Percentiles rank a stretch among this genome's conserved stretches.
phyloP scores from a whole-genome alignment of 768 basidiomycete genomes.

The Lentinula lateritia region DNA sequence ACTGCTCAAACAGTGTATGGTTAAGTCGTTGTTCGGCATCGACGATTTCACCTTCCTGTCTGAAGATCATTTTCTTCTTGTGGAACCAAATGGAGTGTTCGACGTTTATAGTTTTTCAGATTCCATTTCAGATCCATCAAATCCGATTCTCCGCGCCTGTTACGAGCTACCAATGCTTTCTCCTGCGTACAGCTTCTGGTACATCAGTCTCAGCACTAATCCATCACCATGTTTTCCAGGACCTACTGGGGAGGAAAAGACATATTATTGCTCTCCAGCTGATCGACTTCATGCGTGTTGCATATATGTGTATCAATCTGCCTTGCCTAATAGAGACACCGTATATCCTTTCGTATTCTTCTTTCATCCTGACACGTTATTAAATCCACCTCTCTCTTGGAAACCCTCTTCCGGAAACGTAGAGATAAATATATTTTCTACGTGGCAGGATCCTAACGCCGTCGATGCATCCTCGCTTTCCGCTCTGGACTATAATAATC shows the following conservation, averaged over 20 bases:
- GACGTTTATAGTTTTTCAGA: slow-evolving; percentile 44
- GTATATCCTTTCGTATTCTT: slow-evolving; percentile 48
- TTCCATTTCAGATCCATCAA: slow-evolving; percentile 21
- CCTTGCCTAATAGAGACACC: slow-evolving; percentile 28
- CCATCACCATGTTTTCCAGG: slow-evolving; percentile 35
- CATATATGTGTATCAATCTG: slow-evolving; percentile 39
- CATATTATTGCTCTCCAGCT: slow-evolving; percentile 40
- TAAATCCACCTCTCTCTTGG: slow-evolving; percentile 17
- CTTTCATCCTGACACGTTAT: slow-evolving; percentile 37
- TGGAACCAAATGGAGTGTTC: slow-evolving; percentile 39
- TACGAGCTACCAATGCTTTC: slow-evolving; percentile 40
- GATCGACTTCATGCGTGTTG: slow-evolving; percentile 48
- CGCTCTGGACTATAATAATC: neutral
- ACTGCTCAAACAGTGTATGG: slow-evolving; percentile 26
- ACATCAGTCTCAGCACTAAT: slow-evolving; percentile 49
- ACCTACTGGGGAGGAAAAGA: slow-evolving; percentile 18
- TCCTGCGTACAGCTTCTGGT: slow-evolving; percentile 44
- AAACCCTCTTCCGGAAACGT: neutral
- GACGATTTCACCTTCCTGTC: slow-evolving; percentile 52
- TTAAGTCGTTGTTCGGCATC: slow-evolving; percentile 37
- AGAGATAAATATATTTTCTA: neutral
- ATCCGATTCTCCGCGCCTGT: slow-evolving; percentile 28
- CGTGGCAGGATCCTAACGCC: neutral
- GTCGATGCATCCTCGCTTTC: neutral
- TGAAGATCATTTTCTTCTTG: slow-evolving; percentile 38